A percentile compares a stretch with the other conserved stretches of the same genome.
phyloP scores from a whole-genome alignment of 2,329 filamentous ascomycete species.

The Metarhizium sp. region DNA sequence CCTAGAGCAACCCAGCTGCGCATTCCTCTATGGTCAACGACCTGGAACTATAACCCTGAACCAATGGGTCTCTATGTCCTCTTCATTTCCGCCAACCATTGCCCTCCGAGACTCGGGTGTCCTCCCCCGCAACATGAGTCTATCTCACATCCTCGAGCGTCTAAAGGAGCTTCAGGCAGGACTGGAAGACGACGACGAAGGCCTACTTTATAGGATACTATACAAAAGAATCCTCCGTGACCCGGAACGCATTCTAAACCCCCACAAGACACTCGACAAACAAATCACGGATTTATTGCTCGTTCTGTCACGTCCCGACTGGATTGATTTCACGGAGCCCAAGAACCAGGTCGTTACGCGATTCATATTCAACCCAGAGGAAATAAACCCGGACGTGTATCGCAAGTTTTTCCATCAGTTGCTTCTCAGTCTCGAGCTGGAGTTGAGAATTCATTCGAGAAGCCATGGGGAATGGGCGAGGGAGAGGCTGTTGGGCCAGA shows the following conservation, averaged over 20 bases:
- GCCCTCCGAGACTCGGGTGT: slow-evolving; percentile 49
- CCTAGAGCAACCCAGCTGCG: slow-evolving; percentile 64
- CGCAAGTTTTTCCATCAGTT: slow-evolving; percentile 67
- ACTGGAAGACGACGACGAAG: slow-evolving; percentile 46
- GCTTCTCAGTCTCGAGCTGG: slow-evolving; percentile 63
- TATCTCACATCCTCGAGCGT: slow-evolving; percentile 49
- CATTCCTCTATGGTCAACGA: slow-evolving; percentile 55
- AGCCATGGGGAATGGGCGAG: slow-evolving; percentile 54
- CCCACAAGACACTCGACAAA: slow-evolving; percentile 55
- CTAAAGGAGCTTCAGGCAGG: slow-evolving; percentile 48
- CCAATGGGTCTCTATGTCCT: slow-evolving; percentile 54
- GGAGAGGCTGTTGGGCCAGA: slow-evolving; percentile 52
- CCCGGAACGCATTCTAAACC: slow-evolving; percentile 50
- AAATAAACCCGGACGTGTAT: slow-evolving; percentile 47
- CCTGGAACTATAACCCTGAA: slow-evolving; percentile 66
- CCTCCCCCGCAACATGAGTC: slow-evolving; percentile 49
- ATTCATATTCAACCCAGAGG: slow-evolving; percentile 56
- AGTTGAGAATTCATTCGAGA: slow-evolving; percentile 56
- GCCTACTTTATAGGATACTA: slow-evolving; percentile 52
- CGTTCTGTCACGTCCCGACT: slow-evolving; percentile 57
- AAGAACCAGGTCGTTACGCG: slow-evolving; percentile 66
- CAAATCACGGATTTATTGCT: slow-evolving; percentile 66
- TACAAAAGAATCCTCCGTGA: slow-evolving; percentile 61
- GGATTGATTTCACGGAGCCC: slow-evolving; percentile 63
- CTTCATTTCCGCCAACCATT: slow-evolving; percentile 44